Base-by-base conservation (phyloP, 1,284 basidiomycete genomes). In the Ganoderma leucocontextum region DNA sequence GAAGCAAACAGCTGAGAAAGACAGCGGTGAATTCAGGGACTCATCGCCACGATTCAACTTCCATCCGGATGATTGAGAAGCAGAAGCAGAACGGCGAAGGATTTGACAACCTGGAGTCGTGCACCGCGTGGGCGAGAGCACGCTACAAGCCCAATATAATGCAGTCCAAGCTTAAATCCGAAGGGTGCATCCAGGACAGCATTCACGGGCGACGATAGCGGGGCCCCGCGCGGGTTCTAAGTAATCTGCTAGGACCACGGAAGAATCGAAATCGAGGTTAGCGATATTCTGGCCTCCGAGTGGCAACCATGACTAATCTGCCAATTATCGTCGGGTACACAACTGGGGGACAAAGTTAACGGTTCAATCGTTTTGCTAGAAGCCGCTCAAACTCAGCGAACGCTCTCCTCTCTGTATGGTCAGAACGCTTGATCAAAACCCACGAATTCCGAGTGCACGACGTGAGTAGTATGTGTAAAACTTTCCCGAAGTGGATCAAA, bases 311-410 rank as follows among this genome's bases (percentile, higher is more conserved):
- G 42, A 44, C 42, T n/a, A 44, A 44, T 44, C 17, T 44, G 25
- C 10, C n/a, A 52, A 52, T 52, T 10, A 25, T 52, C 47, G n/a
- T 13, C 47, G 22, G 47, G 47, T 29, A 25, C 47, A 52, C 4
- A 4, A 10, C 29, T 49, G 2, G 2, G 33, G 52, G 5, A 33
- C 52, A 33, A 55, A 17, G 12, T 35, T 17, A 15, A 35, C 13
- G 33, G 29, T 9, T 35, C 33, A 19, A 55, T n/a, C 3, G 13
- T 53, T 33, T 55, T 35, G 4, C 29, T 55, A 29, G 33, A 29
- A 29, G 52, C 52, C 52, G 52, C 52, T 55, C 52, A 29, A 55
- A 55, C 29, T 33, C 52, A 55, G 33, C 19, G 52, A 35, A 55
- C 13, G 8, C 25, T 12, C 47, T 15, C 4, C 22, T 1, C 7